Evolutionary conservation across 2,329 filamentous ascomycete species (phyloP).

Genomic region (Didymella exigua): DNA sequence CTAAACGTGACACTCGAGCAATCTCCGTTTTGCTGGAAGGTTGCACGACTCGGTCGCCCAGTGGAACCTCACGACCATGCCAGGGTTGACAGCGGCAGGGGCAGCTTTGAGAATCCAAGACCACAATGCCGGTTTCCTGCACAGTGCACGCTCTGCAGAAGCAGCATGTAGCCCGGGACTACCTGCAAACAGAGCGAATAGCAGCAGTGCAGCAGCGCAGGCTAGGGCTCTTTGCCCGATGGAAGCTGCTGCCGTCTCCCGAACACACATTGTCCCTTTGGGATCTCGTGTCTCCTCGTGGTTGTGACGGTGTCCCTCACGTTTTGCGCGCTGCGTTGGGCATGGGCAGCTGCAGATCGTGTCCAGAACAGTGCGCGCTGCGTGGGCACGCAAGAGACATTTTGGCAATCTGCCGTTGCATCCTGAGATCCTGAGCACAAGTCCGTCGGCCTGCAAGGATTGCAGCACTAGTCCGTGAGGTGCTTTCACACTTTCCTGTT

Average conservation of each 20-base stretch:
- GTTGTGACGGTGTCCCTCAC: conserved; percentile 3
- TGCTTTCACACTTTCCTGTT: conserved; percentile 2
- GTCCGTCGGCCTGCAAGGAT: conserved; percentile 6
- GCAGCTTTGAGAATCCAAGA: conserved; percentile 3
- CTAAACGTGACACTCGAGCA: conserved; percentile 4
- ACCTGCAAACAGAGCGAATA: conserved; percentile 10
- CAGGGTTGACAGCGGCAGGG: conserved; percentile 7
- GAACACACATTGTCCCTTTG: neutral
- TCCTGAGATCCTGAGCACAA: conserved; percentile 4
- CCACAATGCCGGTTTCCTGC: conserved; percentile 10
- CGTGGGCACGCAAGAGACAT: conserved; percentile 12
- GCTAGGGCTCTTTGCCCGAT: neutral
- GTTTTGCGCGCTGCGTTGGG: conserved; percentile 11
- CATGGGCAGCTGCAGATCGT: conserved; percentile 17
- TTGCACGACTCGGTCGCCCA: conserved; percentile 9
- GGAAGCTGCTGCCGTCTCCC: conserved; percentile 9
- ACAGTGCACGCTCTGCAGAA: conserved; percentile 14
- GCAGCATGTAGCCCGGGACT: conserved; percentile 12
- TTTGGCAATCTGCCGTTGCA: conserved; percentile 10
- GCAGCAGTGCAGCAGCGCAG: neutral
- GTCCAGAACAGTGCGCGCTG: conserved; percentile 12
- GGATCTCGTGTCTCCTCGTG: conserved; percentile 4
- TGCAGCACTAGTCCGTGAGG: conserved; percentile 5
- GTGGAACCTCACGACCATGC: conserved; percentile 12
- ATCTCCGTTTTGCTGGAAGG: conserved; percentile 10